Base-by-base conservation (phyloP, 1,284 basidiomycete species). In the Fomitopsis pinicola region DNA sequence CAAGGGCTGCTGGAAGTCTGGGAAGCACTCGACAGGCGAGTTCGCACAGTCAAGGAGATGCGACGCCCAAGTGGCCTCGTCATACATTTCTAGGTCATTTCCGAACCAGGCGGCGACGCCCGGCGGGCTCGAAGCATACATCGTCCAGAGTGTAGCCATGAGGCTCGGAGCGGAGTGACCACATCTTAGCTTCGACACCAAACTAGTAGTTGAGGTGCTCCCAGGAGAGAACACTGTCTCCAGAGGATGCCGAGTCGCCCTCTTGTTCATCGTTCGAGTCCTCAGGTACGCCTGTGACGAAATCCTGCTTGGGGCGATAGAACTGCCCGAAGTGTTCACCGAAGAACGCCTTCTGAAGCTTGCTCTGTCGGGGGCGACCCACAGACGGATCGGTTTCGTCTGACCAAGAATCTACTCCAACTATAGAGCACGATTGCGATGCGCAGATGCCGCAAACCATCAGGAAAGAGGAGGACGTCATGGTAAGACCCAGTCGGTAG, bases 251-350 rank as follows among this genome's bases (percentile, higher is more conserved):
- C 4, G 71, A 69, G 0, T 63, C 55, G 35, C 75, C 56, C n/a
- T 15, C 45, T 14, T 5, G 38, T 19, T 15, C 36, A 33, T 38
- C 17, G n/a, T 9, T 57, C n/a, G 42, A 46, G 36, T 17, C n/a
- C 30, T 19, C 45, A 5, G 76, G 64, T 0, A 71, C 64, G 6
- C 84, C 81, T n/a, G 92, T 94, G 63, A 97, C 79, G 74, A 98
- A 98, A 15, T 98, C 86, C 73, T 99, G 97, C 71, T 99, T 87
- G 0, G 93, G 84, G 33, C 95, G 87, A 75, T 97, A 99, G 77
- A 98, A 98, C 1, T 97, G 97, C 2, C 96, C 97, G 71, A 99
- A 99, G 68, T 94, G 85, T 62, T 91, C 80, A 75, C 98, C 97
- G 68, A 99, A 99, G 70, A 87, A 94, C 48, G 94, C 89, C 76